Evolutionary conservation across 371 early-diverging fungal species (phyloP).

Genomic region (Mortierella sp.): DNA sequence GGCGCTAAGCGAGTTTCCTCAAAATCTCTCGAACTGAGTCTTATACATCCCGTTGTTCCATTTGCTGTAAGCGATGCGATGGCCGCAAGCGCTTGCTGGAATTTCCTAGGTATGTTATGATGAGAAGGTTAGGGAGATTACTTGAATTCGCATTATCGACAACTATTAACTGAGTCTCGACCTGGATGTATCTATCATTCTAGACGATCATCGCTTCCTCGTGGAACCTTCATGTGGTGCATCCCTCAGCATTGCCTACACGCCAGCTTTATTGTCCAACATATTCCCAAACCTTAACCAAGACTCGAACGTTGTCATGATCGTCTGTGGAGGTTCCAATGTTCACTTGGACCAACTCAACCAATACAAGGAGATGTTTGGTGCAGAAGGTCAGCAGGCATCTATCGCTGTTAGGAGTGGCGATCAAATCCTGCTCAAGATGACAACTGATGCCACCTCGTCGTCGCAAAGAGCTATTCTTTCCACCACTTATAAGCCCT

Average conservation of each 20-base stretch:
- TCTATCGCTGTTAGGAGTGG: slow-evolving; percentile 72
- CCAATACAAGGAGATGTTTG: slow-evolving; percentile 63
- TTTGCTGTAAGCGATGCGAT: slow-evolving; percentile 74
- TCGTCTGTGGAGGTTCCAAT: slow-evolving; percentile 74
- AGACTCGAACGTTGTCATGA: slow-evolving; percentile 65
- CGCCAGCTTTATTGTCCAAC: slow-evolving; percentile 65
- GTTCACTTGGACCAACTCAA: slow-evolving; percentile 63
- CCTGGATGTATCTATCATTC: neutral
- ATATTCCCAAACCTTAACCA: slow-evolving; percentile 64
- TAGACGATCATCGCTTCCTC: slow-evolving; percentile 68
- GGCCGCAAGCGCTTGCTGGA: slow-evolving; percentile 68
- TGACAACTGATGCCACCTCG: slow-evolving; percentile 51
- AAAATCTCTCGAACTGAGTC: slow-evolving; percentile 68
- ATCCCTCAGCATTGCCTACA: slow-evolving; percentile 65
- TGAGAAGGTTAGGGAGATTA: neutral
- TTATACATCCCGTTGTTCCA: slow-evolving; percentile 70
- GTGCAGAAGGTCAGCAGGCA: slow-evolving; percentile 53
- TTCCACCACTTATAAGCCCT: slow-evolving; percentile 22
- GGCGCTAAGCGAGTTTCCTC: slow-evolving; percentile 65
- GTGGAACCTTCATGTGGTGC: slow-evolving; percentile 76
- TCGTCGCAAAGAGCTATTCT: slow-evolving; percentile 28
- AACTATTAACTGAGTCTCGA: neutral
- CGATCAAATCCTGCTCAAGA: slow-evolving; percentile 68
- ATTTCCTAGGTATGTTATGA: slow-evolving; percentile 64
- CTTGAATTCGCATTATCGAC: neutral